Conservation (phyloP, 2,329 filamentous ascomycete species). For the Epichloe gansuensis region DNA sequence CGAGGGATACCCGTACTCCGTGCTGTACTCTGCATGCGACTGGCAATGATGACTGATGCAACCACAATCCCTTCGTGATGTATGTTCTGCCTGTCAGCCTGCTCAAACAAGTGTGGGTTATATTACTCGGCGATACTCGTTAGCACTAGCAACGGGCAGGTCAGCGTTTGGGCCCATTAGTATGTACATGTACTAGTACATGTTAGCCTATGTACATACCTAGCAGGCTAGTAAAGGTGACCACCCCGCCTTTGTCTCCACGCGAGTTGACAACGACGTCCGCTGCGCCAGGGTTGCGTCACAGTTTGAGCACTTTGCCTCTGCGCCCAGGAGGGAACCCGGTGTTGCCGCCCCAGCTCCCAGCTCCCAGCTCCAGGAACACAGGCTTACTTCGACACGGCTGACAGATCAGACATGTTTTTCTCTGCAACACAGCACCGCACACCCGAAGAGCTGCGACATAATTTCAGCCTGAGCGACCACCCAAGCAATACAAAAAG, state of each 20-base stretch:
- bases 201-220: no score
- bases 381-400: no score
- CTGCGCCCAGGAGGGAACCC: not conserved
- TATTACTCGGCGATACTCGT: no score
- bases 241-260: not conserved
- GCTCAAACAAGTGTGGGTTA: no score
- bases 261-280: not conserved
- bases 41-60: no score
- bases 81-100: no score
- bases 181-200: no score
- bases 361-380: not conserved
- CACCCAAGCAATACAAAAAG: not conserved
- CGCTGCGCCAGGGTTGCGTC: slow-evolving; percentile 6
- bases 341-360: not conserved
- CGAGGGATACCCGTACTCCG: no score
- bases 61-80: no score
- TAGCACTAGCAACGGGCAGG: not conserved
- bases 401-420: not conserved
- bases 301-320: not conserved
- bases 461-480: not conserved
- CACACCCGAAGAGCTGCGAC: not conserved
- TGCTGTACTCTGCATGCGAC: no score
- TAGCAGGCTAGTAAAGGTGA: no score
- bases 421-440: not conserved
- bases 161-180: not conserved